Percentiles rank a stretch among this genome's conserved stretches.
phyloP scores from a whole-genome alignment of 2,329 filamentous ascomycete genomes.

The Chaetothyriales sp. region DNA sequence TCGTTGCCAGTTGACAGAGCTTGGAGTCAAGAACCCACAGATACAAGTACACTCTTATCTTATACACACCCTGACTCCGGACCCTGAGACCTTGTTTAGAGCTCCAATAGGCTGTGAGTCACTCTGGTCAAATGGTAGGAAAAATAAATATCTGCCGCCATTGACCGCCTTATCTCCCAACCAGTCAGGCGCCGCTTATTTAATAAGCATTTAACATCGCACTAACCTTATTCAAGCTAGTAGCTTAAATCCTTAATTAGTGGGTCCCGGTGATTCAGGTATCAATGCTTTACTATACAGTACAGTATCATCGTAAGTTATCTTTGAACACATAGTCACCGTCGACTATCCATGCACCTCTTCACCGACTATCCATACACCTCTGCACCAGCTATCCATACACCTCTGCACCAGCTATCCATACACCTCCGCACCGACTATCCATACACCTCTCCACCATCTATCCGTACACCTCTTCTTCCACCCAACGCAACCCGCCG shows the following conservation, averaged over 20 bases:
- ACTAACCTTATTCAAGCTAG: too few species aligned
- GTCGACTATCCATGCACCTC: too few species aligned
- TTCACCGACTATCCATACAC: too few species aligned
- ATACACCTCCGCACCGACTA: background rate
- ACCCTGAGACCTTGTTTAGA: background rate
- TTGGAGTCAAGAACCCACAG: background rate
- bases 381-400: background rate
- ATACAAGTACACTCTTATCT: background rate
- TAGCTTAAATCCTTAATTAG: background rate
- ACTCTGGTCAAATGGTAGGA: background rate
- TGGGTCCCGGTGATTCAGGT: too few species aligned
- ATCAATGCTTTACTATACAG: too few species aligned
- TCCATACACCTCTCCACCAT: background rate
- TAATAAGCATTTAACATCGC: background rate
- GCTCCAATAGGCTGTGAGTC: background rate
- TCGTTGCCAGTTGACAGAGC: background rate
- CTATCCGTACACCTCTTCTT: conserved; percentile 16
- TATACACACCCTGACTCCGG: background rate
- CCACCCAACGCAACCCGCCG: conserved; percentile 37
- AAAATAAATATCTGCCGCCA: background rate
- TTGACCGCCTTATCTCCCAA: background rate
- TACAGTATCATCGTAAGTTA: background rate
- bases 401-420: background rate
- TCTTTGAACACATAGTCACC: background rate
- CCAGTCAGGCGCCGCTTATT: background rate